phyloP scores from a whole-genome alignment of 2,329 filamentous ascomycete genomes.

The Triangularia verruculosa region DNA sequence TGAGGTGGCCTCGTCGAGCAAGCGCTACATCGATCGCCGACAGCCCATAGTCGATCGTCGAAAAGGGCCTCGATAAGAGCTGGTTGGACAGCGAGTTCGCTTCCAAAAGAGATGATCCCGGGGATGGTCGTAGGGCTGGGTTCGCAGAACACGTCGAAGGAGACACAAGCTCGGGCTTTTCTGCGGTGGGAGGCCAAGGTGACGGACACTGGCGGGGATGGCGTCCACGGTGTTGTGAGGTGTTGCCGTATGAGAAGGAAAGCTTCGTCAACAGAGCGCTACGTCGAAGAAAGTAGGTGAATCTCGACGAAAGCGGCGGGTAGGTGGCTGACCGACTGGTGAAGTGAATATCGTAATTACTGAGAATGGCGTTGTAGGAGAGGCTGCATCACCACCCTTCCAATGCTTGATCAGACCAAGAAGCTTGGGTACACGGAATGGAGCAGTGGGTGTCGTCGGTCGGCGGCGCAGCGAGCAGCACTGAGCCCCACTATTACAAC shows the following conservation, averaged over 20 bases:
- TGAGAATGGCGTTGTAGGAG: not conserved
- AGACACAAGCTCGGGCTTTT: not conserved
- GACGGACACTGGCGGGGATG: not conserved
- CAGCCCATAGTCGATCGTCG: conserved; percentile 27
- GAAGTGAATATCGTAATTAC: not conserved
- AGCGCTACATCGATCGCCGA: conserved; percentile 23
- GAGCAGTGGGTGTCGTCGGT: not conserved
- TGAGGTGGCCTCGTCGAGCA: conserved; percentile 23
- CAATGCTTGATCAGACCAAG: not conserved
- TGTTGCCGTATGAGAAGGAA: not conserved
- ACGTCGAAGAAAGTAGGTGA: not conserved
- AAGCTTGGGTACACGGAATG: not conserved
- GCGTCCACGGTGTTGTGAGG: not conserved
- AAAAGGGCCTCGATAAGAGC: not conserved
- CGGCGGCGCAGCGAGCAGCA: not conserved
- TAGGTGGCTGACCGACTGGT: not conserved
- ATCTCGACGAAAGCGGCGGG: not conserved
- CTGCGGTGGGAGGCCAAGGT: not conserved
- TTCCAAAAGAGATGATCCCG: not conserved
- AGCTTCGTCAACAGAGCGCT: not conserved
- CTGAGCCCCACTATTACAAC: not conserved
- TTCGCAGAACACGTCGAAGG: not conserved
- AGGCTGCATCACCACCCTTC: not conserved
- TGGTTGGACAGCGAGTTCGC: not conserved
- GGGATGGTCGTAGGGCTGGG: not conserved